Base-by-base conservation (phyloP, 768 basidiomycete species). In the Russula compacta region DNA sequence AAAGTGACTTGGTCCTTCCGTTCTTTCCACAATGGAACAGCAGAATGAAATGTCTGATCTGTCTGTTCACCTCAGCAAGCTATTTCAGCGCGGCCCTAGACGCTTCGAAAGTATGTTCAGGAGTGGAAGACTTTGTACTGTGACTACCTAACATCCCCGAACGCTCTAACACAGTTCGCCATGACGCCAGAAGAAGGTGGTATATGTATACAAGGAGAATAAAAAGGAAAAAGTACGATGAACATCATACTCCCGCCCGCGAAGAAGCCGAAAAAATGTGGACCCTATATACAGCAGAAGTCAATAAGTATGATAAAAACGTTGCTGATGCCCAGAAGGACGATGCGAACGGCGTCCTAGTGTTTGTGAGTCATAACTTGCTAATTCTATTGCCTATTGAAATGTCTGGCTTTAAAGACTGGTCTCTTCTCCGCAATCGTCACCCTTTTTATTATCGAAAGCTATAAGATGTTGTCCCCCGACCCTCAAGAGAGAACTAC, bases 361-460 rank as follows among this genome's bases (percentile, higher is more conserved):
- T 64, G 15, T 63, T 64, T 51, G 61, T 65, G 56, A 38, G 64
- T 56, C 35, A 4, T 38, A 6, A n/a, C 12, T 12, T n/a, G 14
- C 35, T 8, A 0, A 21, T 19, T 1, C 14, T 15, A 24, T 32
- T 1, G 3, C 35, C 17, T 3, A 15, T 33, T 15, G 33, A 2
- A 35, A 5, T 64, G 29, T 36, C 17, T 3, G 8, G 12, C n/a
- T n/a, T 12, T 19, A 33, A 35, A 69, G 69, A 65, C 69, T 0
- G 68, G 69, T 44, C 61, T 69, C 0, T 67, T 69, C 54, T 67
- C 69, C 21, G 67, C 64, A 2, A 61, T 62, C 12, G 56, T 67
- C 5, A 64, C 66, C 3, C 46, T 63, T 1, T 67, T 69, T 43
- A 36, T 66, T n/a, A 42, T 69, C 33, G 57, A 66, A 52, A 58